Evolutionary conservation across 1,284 basidiomycete genomes (phyloP).

Genomic region (Pyrrhoderma noxium): DNA sequence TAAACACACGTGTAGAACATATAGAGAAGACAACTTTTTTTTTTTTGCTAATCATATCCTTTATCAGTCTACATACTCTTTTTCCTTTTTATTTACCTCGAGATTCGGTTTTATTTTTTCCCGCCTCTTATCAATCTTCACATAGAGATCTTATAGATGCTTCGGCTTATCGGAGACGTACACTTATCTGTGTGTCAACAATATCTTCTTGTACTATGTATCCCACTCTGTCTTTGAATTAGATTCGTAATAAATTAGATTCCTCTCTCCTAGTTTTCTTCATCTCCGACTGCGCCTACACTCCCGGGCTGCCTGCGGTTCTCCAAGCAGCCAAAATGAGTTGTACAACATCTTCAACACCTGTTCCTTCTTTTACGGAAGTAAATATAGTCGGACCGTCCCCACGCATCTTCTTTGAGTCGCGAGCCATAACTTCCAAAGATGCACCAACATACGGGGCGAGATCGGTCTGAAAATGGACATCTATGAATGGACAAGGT

Average conservation of each 20-base stretch:
- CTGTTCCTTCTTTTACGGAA: slow-evolving; percentile 74
- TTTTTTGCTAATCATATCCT: too few relatives aligned
- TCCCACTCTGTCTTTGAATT: too few relatives aligned
- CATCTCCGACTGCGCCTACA: slow-evolving; percentile 41
- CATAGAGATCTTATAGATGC: too few relatives aligned
- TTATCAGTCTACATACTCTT: not conserved
- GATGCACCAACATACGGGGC: slow-evolving; percentile 92
- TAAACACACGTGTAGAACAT: not conserved
- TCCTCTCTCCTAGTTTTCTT: too few relatives aligned
- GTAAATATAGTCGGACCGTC: slow-evolving; percentile 92
- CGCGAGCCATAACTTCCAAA: slow-evolving; percentile 90
- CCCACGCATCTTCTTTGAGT: slow-evolving; percentile 90
- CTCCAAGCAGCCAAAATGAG: slow-evolving; percentile 86
- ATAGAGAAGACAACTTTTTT: too few relatives aligned
- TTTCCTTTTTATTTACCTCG: too few relatives aligned
- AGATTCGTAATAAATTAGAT: too few relatives aligned
- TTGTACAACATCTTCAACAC: slow-evolving; percentile 78
- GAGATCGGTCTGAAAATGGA: slow-evolving; percentile 66
- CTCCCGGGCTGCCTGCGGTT: slow-evolving; percentile 65
- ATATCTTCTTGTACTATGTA: too few relatives aligned
- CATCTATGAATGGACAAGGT: not conserved
- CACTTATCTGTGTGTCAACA: too few relatives aligned
- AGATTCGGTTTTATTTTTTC: too few relatives aligned
- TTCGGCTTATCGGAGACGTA: too few relatives aligned
- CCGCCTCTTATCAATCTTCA: too few relatives aligned